Conservation (phyloP, 345 rosid genomes). For the Crucihimalaya himalaica region DNA sequence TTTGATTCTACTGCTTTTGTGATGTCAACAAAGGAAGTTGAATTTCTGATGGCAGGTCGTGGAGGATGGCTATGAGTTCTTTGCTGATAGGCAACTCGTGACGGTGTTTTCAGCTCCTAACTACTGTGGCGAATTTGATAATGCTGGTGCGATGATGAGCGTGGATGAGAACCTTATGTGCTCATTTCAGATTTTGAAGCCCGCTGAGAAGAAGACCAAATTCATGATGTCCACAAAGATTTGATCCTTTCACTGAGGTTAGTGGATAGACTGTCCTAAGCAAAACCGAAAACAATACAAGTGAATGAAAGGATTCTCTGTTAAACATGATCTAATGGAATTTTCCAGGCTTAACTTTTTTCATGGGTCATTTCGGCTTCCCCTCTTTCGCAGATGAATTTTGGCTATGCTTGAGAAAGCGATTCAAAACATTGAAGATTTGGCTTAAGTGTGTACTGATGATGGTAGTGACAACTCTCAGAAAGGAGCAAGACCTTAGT, state of each 20-base stretch:
- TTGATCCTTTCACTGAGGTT: conserved; percentile 41
- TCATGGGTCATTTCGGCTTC: conserved; percentile 7
- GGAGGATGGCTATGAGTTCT: conserved; percentile 98
- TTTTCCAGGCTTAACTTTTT: not conserved
- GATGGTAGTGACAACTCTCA: conserved; percentile 32
- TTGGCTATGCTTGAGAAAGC: conserved; percentile 7
- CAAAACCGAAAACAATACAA: conserved; percentile 11
- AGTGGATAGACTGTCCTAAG: conserved; percentile 15
- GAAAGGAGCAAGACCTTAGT: conserved; percentile 32
- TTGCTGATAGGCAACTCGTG: conserved; percentile 90
- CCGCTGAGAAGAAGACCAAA: conserved; percentile 82
- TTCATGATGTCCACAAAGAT: conserved; percentile 65
- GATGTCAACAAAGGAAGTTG: conserved; percentile 4
- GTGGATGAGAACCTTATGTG: conserved; percentile 87
- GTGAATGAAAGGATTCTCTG: conserved; percentile 7
- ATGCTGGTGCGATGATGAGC: conserved; percentile 98
- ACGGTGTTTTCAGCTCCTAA: conserved; percentile 95
- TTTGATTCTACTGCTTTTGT: conserved; percentile 6
- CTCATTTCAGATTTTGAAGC: conserved; percentile 96
- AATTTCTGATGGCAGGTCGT: conserved; percentile 60
- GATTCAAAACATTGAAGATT: conserved; percentile 17
- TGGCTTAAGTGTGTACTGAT: conserved; percentile 35
- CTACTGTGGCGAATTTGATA: conserved; percentile 96
- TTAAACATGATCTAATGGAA: not conserved
- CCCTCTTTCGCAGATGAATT: conserved; percentile 26